Percentiles rank a stretch among this genome's conserved stretches.
Evolutionary conservation across 108 stramenopile genomes (phyloP).

Genomic region (Pseudonitzschia pungens): DNA sequence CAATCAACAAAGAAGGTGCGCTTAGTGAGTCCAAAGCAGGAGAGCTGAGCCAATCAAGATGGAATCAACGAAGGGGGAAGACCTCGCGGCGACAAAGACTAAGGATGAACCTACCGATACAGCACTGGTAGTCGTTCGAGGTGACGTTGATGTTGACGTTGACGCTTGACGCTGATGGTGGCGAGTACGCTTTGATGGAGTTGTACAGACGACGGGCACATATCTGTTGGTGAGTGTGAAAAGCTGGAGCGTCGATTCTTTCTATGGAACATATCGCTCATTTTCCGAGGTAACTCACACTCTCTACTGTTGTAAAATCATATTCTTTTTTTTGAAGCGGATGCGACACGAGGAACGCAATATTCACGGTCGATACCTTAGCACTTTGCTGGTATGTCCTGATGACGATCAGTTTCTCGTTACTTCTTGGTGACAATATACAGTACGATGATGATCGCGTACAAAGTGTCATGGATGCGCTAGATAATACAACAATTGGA

Average conservation of each 20-base stretch:
- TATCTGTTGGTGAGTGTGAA: slow-evolving; percentile 14
- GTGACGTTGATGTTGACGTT: background rate
- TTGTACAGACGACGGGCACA: slow-evolving; percentile 17
- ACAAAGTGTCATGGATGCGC: slow-evolving; percentile 1
- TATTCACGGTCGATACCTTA: slow-evolving; percentile 41
- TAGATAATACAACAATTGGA: slow-evolving; percentile 1
- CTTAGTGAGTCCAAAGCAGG: background rate
- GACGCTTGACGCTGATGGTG: background rate
- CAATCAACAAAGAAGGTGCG: too few species aligned
- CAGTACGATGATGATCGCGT: slow-evolving; percentile 33
- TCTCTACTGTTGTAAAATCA: background rate
- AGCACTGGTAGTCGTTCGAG: background rate
- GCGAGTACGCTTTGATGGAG: slow-evolving; percentile 15
- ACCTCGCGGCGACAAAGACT: background rate
- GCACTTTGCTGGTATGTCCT: slow-evolving; percentile 25
- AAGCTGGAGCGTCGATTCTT: background rate
- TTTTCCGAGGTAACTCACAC: background rate
- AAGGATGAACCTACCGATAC: background rate
- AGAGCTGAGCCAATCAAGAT: background rate
- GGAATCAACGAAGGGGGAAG: background rate
- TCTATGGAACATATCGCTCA: background rate
- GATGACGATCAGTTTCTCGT: slow-evolving; percentile 2
- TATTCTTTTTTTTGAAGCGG: slow-evolving; percentile 24
- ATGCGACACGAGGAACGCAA: slow-evolving; percentile 50
- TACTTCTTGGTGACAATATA: background rate